phyloP scores from a whole-genome alignment of 1,139 yeast genomes.

The Protomyces pachydermus region DNA sequence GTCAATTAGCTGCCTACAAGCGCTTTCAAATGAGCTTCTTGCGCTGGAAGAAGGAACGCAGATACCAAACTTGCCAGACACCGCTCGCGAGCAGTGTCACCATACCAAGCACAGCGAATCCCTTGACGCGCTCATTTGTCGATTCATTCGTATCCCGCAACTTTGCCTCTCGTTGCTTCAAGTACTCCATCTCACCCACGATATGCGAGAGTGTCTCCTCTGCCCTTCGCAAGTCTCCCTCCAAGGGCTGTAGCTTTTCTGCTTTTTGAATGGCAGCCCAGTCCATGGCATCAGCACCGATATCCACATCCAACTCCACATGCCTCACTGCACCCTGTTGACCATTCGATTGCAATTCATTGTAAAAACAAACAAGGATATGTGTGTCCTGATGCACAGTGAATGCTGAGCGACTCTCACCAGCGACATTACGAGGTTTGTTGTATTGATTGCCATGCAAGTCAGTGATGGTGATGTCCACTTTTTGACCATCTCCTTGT shows the following conservation, averaged over 20 bases:
- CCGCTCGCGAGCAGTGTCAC: slow-evolving; percentile 20
- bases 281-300: slow-evolving; percentile 95
- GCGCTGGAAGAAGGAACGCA: slow-evolving; percentile 30
- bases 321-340: slow-evolving; percentile 41
- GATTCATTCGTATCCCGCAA: slow-evolving; percentile 95
- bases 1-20: not conserved
- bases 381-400: slow-evolving; percentile 79
- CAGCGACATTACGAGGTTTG: slow-evolving; percentile 47
- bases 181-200: slow-evolving; percentile 68
- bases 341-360: slow-evolving; percentile 42
- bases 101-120: slow-evolving; percentile 51
- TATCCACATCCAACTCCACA: slow-evolving; percentile 84
- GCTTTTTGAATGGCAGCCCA: slow-evolving; percentile 93
- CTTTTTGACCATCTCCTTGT: slow-evolving; percentile 61
- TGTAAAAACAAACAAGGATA: slow-evolving; percentile 85
- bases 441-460: slow-evolving; percentile 51
- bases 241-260: slow-evolving; percentile 88
- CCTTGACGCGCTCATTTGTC: slow-evolving; percentile 73
- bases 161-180: slow-evolving; percentile 80
- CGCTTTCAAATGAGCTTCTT: slow-evolving; percentile 27
- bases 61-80: slow-evolving; percentile 25
- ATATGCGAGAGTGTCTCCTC: slow-evolving; percentile 82
- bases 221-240: slow-evolving; percentile 75
- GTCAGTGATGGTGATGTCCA: slow-evolving; percentile 42
- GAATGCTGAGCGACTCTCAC: slow-evolving; percentile 59